Base-by-base conservation (phyloP, 495 filamentous ascomycete genomes). In the Trichoderma virens region DNA sequence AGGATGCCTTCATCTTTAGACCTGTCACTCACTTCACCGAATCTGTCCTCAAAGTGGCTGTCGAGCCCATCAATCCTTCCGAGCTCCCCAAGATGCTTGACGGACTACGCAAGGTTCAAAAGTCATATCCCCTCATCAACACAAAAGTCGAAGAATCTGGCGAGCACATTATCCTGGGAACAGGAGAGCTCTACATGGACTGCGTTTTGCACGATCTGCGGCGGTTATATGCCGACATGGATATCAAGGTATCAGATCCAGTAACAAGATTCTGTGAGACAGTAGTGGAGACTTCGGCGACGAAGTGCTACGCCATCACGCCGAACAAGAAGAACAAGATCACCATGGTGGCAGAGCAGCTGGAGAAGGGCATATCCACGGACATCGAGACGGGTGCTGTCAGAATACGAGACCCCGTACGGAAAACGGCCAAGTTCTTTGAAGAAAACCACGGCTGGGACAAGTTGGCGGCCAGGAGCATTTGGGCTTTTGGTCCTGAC, bases 241-340 rank as follows among this genome's bases (percentile, higher is more conserved):
- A 98, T 71, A 85, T 98, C 75, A 96, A 97, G 76, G 91, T 98
- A 59, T 98, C 94, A 11, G 94, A 98, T 71, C 94, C 94, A 5
- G 95, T 98, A 23, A 97, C 95, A 28, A 85, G 94, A 32, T 98
- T 98, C 80, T 95, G 91, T 75, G 94, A 98, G 78, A 98, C 94
- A 3, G 92, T 96, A n/a, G 92, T 95, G 60, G 95, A 98, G 72
- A 95, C 92, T 61, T 96, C 91, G 23, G 92, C 93, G 31, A 97
- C 96, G 65, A 97, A 97, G 80, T 98, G 94, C 74, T 98, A 97
- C 74, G 93, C 94, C 13, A 84, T 96, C 68, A 98, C 94, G 4
- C 94, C 94, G 7, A 98, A 98, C 76, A 98, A 98, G 73, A 96
- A 96, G 77, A 98, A 98, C 77, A 97, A 96, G 75, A 90, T 98